Base-by-base conservation (phyloP, 108 stramenopile species). In the Fistulifera solaris region DNA sequence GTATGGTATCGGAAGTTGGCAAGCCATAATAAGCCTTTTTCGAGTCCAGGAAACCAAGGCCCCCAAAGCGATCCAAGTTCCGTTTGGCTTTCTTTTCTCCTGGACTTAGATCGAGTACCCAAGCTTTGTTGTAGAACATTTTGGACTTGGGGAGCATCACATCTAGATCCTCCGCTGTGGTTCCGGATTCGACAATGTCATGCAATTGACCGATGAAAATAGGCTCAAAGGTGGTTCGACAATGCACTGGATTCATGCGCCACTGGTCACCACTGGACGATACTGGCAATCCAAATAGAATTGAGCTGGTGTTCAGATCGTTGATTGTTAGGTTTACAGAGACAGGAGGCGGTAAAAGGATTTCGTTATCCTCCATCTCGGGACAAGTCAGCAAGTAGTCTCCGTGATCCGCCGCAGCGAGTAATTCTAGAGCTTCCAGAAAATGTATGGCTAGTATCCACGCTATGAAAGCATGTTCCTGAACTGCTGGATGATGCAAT, bases 401-500 rank as follows among this genome's bases (percentile, higher is more conserved):
- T 35, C 31, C 31, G 3, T 35, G 31, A 5, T 47, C 2, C 21
- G 22, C 11, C 24, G 38, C 40, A 41, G 63, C 62, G 0, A 58
- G 63, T 1, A 66, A 48, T 58, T 85, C 76, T 27, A 82, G 44
- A 0, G 76, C 78, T 11, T 61, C 46, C 31, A 86, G 38, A 61
- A 81, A 80, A 49, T 86, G 80, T 78, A 86, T 80, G 13, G 78
- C 61, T 19, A 86, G 45, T 38, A 81, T 59, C 76, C 76, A 81
- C 27, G 69, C 85, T 25, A 74, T 48, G 6, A 86, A 40, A 63
- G 75, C 75, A 66, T 86, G 85, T 57, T 86, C 85, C 49, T 75
- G 66, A 13, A 68, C 53, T 11, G 70, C 76, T 26, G 85, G 85
- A 69, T 86, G 85, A 55, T 80, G 76, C 25, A 55, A 15, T 0